These are phyloP conservation scores for Tetrapyrgos nigripes DNA, from an alignment of 1,284 basidiomycete genomes.

Conservation along the genomic window DNA sequence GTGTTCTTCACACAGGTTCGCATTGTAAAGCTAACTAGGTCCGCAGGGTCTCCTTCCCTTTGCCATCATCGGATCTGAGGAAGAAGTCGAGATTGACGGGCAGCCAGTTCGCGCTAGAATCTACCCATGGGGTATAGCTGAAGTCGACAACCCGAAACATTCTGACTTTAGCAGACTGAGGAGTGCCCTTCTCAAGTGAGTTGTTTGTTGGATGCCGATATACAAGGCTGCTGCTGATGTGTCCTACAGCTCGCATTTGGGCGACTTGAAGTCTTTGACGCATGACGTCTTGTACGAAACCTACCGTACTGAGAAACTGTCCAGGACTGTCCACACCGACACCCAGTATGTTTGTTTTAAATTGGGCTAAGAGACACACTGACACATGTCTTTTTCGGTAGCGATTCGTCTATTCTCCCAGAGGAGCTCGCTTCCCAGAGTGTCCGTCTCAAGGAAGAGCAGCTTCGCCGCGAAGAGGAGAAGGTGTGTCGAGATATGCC, in stretches of 20 bases:
- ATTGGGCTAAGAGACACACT: constrained; percentile 9
- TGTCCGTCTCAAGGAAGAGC: constrained; percentile 98
- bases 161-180: constrained; percentile 95
- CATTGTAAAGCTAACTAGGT: constrained; percentile 4
- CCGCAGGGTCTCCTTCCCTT: constrained; percentile 89
- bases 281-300: constrained; percentile 96
- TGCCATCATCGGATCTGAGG: constrained; percentile 97
- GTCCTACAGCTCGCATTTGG: constrained; percentile 83
- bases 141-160: constrained; percentile 99
- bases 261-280: constrained; percentile 93
- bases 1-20: constrained; percentile 25
- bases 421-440: constrained; percentile 98
- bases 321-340: constrained; percentile 89
- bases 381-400: constrained; percentile 34
- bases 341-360: constrained; percentile 62
- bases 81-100: constrained; percentile 94
- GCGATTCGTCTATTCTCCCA: constrained; percentile 89
- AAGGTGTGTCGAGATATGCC: constrained; percentile 60
- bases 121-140: constrained; percentile 98
- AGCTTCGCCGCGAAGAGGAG: constrained; percentile 96
- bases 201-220: constrained; percentile 9
- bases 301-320: constrained; percentile 98
- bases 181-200: constrained; percentile 87
- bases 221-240: background rate
- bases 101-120: constrained; percentile 90